A percentile compares a stretch with the other conserved stretches of the same genome.
Evolutionary conservation across 257 asterid species (phyloP).

Genomic region (Solanum bulbocastanum): DNA sequence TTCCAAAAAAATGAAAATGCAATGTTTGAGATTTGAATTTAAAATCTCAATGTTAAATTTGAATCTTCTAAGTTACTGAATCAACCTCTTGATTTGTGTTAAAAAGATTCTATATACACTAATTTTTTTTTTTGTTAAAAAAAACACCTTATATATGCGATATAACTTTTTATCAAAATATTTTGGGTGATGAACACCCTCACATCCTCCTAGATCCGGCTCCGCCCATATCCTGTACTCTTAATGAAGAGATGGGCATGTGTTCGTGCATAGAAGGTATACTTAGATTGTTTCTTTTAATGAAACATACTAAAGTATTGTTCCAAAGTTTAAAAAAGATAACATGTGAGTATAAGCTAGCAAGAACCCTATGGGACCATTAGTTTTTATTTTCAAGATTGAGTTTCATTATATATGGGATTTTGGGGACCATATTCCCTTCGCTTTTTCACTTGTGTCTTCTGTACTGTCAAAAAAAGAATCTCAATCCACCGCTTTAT

Average conservation of each 20-base stretch:
- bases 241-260: not conserved
- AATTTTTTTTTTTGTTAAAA: too few species aligned
- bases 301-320: conserved; percentile 36
- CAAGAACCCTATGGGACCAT: conserved; percentile 11
- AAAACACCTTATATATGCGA: not conserved
- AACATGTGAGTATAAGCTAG: not conserved
- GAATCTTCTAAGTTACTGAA: not conserved
- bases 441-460: not conserved
- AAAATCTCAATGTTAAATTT: too few species aligned
- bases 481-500: not conserved
- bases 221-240: not conserved
- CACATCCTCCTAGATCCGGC: not conserved
- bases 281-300: conserved; percentile 50
- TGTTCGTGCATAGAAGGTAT: not conserved
- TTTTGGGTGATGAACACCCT: not conserved
- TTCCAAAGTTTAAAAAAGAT: not conserved
- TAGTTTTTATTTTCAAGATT: not conserved
- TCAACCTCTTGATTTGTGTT: not conserved
- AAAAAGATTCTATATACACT: not conserved
- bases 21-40: too few species aligned
- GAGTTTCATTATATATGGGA: not conserved
- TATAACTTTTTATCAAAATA: not conserved
- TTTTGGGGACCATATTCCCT: conserved; percentile 14
- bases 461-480: not conserved
- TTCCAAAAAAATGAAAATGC: not conserved